A percentile compares a stretch with the other conserved stretches of the same genome.
phyloP scores from a whole-genome alignment of 1,284 basidiomycete species.

The Leccinum glutinopallens region DNA sequence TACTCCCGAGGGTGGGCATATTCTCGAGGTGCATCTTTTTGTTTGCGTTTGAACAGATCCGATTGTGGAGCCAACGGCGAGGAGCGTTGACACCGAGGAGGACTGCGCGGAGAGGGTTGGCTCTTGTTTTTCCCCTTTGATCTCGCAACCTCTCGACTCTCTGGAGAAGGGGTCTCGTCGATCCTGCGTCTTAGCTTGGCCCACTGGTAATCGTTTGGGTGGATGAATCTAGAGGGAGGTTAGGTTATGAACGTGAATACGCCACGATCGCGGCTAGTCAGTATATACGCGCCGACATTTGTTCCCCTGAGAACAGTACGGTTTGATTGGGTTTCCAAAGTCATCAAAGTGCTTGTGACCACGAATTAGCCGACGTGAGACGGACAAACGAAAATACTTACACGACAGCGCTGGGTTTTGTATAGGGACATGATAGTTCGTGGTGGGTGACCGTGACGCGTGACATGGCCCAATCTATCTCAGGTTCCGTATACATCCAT shows the following conservation, averaged over 20 bases:
- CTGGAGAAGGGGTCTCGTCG: constrained; percentile 20
- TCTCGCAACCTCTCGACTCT: constrained; percentile 22
- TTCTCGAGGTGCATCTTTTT: constrained; percentile 29
- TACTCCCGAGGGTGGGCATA: constrained; percentile 23
- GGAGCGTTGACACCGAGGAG: constrained; percentile 29
- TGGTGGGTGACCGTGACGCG: constrained; percentile 31
- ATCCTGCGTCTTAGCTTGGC: constrained; percentile 31
- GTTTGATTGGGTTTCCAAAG: constrained; percentile 42
- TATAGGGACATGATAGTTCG: constrained; percentile 34
- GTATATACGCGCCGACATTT: constrained; percentile 46
- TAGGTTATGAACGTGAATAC: constrained; percentile 13
- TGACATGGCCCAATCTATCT: constrained; percentile 18
- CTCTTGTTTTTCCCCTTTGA: constrained; percentile 29
- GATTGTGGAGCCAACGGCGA: constrained; percentile 35
- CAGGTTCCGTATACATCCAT: constrained; percentile 21
- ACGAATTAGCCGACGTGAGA: constrained; percentile 15
- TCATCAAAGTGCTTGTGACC: constrained; percentile 46
- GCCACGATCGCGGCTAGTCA: constrained; percentile 7
- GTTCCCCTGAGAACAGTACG: constrained; percentile 48
- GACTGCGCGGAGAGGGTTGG: constrained; percentile 26
- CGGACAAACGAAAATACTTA: constrained; percentile 30
- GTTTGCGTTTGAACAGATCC: constrained; percentile 36
- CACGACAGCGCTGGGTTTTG: constrained; percentile 52
- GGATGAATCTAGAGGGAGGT: constrained; percentile 47
- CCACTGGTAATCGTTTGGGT: constrained; percentile 52